phyloP scores from a whole-genome alignment of 805 yeast species.

The Cyberlindnera misumaiensis region DNA sequence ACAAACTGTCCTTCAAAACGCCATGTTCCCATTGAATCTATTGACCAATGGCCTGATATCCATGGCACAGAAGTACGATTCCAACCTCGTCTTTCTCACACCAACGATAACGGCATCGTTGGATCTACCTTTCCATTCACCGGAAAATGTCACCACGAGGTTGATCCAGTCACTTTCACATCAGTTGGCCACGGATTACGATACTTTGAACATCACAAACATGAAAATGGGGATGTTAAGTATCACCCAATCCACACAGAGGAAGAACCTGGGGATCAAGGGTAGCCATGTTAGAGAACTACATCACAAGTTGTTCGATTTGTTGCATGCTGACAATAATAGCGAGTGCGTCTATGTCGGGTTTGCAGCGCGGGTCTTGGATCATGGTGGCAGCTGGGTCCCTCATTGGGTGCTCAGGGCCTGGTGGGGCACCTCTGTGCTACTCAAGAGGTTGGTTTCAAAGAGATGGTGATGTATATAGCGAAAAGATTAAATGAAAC shows the following conservation, averaged over 20 bases:
- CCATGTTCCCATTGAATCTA: slow-evolving; percentile 43
- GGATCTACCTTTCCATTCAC: slow-evolving; percentile 54
- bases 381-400: slow-evolving; percentile 13
- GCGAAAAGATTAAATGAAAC: too few species aligned
- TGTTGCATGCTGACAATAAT: slow-evolving; percentile 16
- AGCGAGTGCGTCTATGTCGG: slow-evolving; percentile 17
- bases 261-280: slow-evolving; percentile 15
- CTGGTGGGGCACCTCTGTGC: too few species aligned
- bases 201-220: slow-evolving; percentile 35
- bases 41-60: slow-evolving; percentile 50
- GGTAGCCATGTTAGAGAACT: slow-evolving; percentile 16
- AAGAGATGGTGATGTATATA: neutral
- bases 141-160: slow-evolving; percentile 50
- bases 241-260: slow-evolving; percentile 22
- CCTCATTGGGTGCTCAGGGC: slow-evolving; percentile 17
- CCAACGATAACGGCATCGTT: slow-evolving; percentile 52
- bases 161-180: slow-evolving; percentile 33
- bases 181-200: slow-evolving; percentile 33
- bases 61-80: slow-evolving; percentile 42
- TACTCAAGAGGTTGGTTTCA: neutral
- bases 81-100: slow-evolving; percentile 44
- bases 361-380: slow-evolving; percentile 18
- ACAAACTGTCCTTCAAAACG: slow-evolving; percentile 36
- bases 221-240: slow-evolving; percentile 42
- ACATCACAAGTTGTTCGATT: slow-evolving; percentile 20